Evolutionary conservation across 73 alveolate genomes (phyloP).

Genomic region (Effrenium voratum): DNA sequence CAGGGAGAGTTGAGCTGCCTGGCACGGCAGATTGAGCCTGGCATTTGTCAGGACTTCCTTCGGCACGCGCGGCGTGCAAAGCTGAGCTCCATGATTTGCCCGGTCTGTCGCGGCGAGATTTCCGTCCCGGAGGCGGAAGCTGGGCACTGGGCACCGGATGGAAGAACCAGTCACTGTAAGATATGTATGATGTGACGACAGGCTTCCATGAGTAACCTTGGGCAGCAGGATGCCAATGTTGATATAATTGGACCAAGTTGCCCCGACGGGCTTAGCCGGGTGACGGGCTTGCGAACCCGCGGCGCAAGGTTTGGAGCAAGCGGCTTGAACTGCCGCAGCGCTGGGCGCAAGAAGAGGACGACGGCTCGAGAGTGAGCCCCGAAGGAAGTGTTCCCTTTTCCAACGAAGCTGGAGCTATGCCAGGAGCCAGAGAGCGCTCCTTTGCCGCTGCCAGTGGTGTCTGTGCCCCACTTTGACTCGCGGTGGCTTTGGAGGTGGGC

Average conservation of each 20-base stretch:
- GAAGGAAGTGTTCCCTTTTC: background rate
- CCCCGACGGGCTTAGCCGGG: too few relatives aligned
- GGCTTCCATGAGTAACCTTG: too few relatives aligned
- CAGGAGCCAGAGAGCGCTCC: background rate
- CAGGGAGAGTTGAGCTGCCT: background rate
- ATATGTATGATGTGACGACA: too few relatives aligned
- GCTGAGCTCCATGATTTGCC: conserved; percentile 9
- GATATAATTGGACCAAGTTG: too few relatives aligned
- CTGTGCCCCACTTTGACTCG: background rate
- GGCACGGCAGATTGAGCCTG: background rate
- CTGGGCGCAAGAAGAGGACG: conserved; percentile 30
- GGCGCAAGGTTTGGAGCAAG: conserved; percentile 22
- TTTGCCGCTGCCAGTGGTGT: conserved; percentile 23
- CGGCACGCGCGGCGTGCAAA: background rate
- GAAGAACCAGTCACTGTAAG: too few relatives aligned
- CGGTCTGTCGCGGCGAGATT: conserved; percentile 45
- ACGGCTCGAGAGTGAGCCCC: background rate
- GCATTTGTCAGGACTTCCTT: background rate
- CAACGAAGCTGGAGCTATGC: background rate
- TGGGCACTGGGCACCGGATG: too few relatives aligned
- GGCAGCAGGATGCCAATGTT: too few relatives aligned
- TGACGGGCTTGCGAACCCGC: background rate
- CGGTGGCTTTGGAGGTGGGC: conserved; percentile 5
- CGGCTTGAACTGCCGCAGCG: conserved; percentile 30
- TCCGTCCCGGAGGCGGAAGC: background rate